Base-by-base conservation (phyloP, 176 grass and related monocot species). In the Oryza officinalis region DNA sequence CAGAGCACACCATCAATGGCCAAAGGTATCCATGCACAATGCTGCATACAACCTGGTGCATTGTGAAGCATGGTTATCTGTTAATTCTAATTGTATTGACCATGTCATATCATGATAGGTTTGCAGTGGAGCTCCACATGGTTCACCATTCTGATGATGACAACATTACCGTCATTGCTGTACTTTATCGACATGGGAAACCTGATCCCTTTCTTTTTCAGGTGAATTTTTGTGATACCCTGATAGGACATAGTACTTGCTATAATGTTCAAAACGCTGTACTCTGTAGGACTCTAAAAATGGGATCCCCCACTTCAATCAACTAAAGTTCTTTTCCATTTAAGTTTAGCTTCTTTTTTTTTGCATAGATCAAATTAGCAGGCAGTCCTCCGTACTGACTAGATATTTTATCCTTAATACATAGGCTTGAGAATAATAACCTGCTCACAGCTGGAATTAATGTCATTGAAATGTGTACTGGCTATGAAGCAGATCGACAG, bases 111-210 rank as follows among this genome's bases (percentile, higher is more conserved):
- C 12, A 46, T 57, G 26, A 23, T 67, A 97, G 92, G 43, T 94
- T 91, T 84, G 74, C 76, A 0, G 80, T 88, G 86, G 95, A 97
- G 79, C 90, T 97, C 54, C 95, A 93, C 63, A 87, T 97, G 86
- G 95, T 93, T 63, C 95, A 97, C 83, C 50, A 37, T 31, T 77
- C 41, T 50, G 86, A 87, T 18, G 80, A 91, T 20, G 95, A 90
- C 17, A 88, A 88, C 11, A 70, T 94, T 60, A 84, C 86, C 69
- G 86, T 93, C 18, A 68, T 93, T 2, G 82, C 90, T 15, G 28
- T 93, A 15, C 92, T 94, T 46, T 94, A 94, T 81, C 74, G 67
- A 41, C 81, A 92, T 2, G 90, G 95, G 18, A 81, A 64, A 66
- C 67, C 28, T 17, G 95, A 94, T 75, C 78, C 84, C 74, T 97